Base-by-base conservation (phyloP, 2,329 filamentous ascomycete species). In the Pseudogymnoascus sp. region DNA sequence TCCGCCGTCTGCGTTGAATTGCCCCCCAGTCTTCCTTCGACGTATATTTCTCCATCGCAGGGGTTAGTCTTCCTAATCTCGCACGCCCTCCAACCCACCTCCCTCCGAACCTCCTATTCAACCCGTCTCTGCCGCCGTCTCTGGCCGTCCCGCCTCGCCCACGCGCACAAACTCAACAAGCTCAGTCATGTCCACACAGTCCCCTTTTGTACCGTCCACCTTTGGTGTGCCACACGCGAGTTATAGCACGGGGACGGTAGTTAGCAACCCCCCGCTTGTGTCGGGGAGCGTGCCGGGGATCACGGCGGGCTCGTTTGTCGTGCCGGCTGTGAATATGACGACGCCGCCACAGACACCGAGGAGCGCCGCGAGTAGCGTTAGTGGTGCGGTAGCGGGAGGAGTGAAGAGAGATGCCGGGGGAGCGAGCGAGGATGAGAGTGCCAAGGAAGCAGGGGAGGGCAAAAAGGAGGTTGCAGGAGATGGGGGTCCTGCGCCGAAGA, bases 311-410 rank as follows among this genome's bases (percentile, higher is more conserved):
- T 73, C 77, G 12, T 69, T 69, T 25, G 75, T 75, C 3, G 77
- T 83, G 2, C 78, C 79, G 0, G 80, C 82, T 0, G 77, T 95
- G 45, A 89, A 92, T 0, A 84, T 96, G 69, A 90, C 89, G 37
- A 97, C 93, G 6, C 93, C 94, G 2, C 94, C 93, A 0, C 89
- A 96, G 73, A 97, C 93, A 2, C 93, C 93, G 5, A 81, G 84
- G 59, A 84, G 82, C 68, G 80, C 82, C 4, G 78, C 79, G 48
- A 82, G 78, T 27, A 84, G 80, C 62, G 79, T 83, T 1, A 83
- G 70, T 73, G 81, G 64, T 78, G 55, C 55, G 15, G 81, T 61
- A 66, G 72, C 8, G 69, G 69, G 77, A 76, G 64, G 75, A 31
- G 74, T 76, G 13, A 87, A 87, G 72, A 77, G 84, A 65, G 84